Evolutionary conservation across 129 eudicot species (phyloP).

Genomic region (Smallanthus sonchifolius): DNA sequence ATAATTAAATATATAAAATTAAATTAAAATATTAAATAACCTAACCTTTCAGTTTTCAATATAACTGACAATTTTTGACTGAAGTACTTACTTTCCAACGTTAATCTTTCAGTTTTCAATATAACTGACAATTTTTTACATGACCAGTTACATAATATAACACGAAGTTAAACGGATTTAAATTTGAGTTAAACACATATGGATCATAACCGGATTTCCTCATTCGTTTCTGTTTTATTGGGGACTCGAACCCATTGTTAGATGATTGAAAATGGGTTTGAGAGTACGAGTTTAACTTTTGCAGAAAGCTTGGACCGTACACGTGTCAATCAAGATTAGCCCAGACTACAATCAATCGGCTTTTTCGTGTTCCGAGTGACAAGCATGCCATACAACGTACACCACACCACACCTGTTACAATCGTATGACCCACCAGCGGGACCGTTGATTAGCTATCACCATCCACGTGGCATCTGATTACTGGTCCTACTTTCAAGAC

Average conservation of each 20-base stretch:
- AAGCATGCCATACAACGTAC: slow-evolving; percentile 35
- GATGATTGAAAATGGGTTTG: background rate
- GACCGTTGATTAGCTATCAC: slow-evolving; percentile 25
- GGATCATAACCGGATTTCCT: too few relatives aligned
- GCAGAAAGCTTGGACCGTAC: slow-evolving; percentile 25
- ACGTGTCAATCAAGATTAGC: slow-evolving; percentile 26
- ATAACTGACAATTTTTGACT: too few relatives aligned
- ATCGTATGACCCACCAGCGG: slow-evolving; percentile 36
- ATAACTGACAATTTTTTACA: too few relatives aligned
- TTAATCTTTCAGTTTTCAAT: too few relatives aligned
- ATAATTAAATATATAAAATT: too few relatives aligned
- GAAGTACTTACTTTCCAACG: too few relatives aligned
- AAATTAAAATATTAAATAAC: too few relatives aligned
- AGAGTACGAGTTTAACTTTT: background rate
- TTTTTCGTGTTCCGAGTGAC: slow-evolving; percentile 36
- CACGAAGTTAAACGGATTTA: too few relatives aligned
- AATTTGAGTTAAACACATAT: too few relatives aligned
- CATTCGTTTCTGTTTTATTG: too few relatives aligned
- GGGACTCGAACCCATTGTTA: slow-evolving; percentile 19
- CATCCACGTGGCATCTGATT: slow-evolving; percentile 27
- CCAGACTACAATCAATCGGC: slow-evolving; percentile 12
- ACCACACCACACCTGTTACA: slow-evolving; percentile 30
- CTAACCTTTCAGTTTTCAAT: too few relatives aligned
- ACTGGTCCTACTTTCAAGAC: slow-evolving; percentile 19
- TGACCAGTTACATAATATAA: too few relatives aligned